These are phyloP conservation scores for Graphium sp. DNA, from an alignment of 2,329 filamentous ascomycete species.

Conservation along the genomic window DNA sequence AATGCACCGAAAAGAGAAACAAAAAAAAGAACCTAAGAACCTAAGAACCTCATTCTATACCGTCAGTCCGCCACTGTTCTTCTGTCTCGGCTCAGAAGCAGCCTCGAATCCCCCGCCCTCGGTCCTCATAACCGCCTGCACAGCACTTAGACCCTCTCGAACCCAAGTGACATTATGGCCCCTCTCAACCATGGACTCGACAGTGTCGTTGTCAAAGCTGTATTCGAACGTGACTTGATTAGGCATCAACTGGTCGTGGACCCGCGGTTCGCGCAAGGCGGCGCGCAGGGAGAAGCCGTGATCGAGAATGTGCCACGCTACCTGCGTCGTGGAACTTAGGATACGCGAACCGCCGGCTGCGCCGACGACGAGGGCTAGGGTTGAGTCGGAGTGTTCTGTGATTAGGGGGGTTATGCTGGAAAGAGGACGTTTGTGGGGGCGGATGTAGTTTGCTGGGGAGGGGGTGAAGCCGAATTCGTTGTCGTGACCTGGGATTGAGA, in stretches of 20 bases:
- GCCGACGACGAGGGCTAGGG: slow-evolving; percentile 52
- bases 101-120: slow-evolving; percentile 59
- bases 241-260: slow-evolving; percentile 74
- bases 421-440: slow-evolving; percentile 64
- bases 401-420: slow-evolving; percentile 73
- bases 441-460: slow-evolving; percentile 64
- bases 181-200: slow-evolving; percentile 40
- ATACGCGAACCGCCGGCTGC: slow-evolving; percentile 72
- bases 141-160: slow-evolving; percentile 43
- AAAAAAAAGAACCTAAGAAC: background rate
- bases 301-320: slow-evolving; percentile 57
- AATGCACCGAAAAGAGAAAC: background rate
- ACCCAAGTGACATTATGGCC: slow-evolving; percentile 63
- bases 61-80: slow-evolving; percentile 48
- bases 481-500: slow-evolving; percentile 60
- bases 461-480: slow-evolving; percentile 82
- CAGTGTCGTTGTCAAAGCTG: slow-evolving; percentile 46
- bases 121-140: slow-evolving; percentile 49
- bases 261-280: slow-evolving; percentile 47
- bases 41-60: slow-evolving; percentile 10
- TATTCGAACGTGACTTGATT: slow-evolving; percentile 53
- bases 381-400: slow-evolving; percentile 30
- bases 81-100: slow-evolving; percentile 58
- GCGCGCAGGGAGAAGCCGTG: slow-evolving; percentile 37
- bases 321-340: slow-evolving; percentile 63